Evolutionary conservation across 192 early-diverging fungal genomes (phyloP), one percentile per base, ranked within the genome.

Genomic region (Linnemannia zychae): DNA sequence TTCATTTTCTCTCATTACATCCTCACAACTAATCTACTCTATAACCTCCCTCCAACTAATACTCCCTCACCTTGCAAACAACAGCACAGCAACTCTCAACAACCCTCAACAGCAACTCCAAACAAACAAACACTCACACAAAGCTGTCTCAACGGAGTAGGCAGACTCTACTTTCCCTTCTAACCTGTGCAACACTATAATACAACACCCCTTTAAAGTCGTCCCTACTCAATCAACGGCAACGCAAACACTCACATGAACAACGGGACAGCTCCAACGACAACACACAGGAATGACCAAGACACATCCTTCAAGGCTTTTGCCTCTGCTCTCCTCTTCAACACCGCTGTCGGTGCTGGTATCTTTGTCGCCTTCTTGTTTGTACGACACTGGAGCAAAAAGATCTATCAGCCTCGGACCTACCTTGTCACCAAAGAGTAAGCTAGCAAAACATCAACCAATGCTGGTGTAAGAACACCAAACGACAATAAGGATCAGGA

Each of bases 391-490:
- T 89, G 90, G 47, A 89, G 92, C 34, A 91, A 89, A 17, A 89
- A 91, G 31, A 92, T 95, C 47, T 98, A 96, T 60, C 90, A 92
- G 50, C 95, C 96, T 13, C 90, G 94, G 40, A 92, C 92, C 28
- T 92, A 93, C 79, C 87, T 93, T 15, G 89, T 94, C 18, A 86
- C 86, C 33, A 82, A 92, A 83, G 88, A 89, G 93, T 89, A 87
- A 70, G 80, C 28, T 3, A n/a, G 9, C 40, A 9, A 44, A 6
- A 44, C 57, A 13, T n/a, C 57, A 28, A 33, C 11, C 6, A 52
- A 15, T 20, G 20, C 4, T n/a, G n/a, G n/a, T n/a, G n/a, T n/a
- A n/a, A n/a, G 50, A n/a, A 22, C 49, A 52, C 49, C 7, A 60
- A 31, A 11, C 3, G 24, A 7, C 57, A 31, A 13, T 7, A 9